Evolutionary conservation across 495 filamentous ascomycete genomes (phyloP).

Genomic region (Staphylotrichum tortipilum): DNA sequence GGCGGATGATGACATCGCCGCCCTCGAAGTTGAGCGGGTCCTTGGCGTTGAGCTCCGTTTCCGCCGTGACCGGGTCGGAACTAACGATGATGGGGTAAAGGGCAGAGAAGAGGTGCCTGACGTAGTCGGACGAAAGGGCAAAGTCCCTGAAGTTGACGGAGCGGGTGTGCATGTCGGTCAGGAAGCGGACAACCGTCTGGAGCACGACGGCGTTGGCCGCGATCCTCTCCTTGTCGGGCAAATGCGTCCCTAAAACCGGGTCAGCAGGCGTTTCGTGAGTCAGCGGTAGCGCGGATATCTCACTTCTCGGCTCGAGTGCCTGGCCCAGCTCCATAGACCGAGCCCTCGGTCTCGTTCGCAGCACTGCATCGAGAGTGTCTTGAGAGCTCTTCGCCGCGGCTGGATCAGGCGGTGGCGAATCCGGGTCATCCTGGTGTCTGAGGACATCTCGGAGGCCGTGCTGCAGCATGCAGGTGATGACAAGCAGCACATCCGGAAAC

Average conservation of each 20-base stretch:
- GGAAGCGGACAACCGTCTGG: slow-evolving; percentile 65
- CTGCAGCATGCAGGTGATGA: slow-evolving; percentile 84
- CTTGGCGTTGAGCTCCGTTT: slow-evolving; percentile 71
- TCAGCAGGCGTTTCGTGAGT: slow-evolving; percentile 12
- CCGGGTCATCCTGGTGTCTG: slow-evolving; percentile 50
- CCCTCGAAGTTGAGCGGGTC: slow-evolving; percentile 81
- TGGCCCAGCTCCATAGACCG: slow-evolving; percentile 41
- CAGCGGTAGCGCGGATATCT: slow-evolving; percentile 14
- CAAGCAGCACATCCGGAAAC: slow-evolving; percentile 69
- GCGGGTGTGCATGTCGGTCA: slow-evolving; percentile 64
- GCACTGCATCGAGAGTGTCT: slow-evolving; percentile 14
- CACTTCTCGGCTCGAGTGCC: slow-evolving; percentile 43
- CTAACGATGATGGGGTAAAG: slow-evolving; percentile 82
- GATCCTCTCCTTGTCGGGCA: slow-evolving; percentile 40
- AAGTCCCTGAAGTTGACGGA: slow-evolving; percentile 74
- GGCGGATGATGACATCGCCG: slow-evolving; percentile 70
- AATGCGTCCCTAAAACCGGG: slow-evolving; percentile 16
- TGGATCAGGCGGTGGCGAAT: slow-evolving; percentile 38
- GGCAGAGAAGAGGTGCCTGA: slow-evolving; percentile 64
- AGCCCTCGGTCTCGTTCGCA: slow-evolving; percentile 33
- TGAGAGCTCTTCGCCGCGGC: slow-evolving; percentile 7
- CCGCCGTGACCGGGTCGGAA: slow-evolving; percentile 68
- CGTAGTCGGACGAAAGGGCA: slow-evolving; percentile 64
- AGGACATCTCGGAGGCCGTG: slow-evolving; percentile 62
- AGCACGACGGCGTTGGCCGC: slow-evolving; percentile 50